Base-by-base conservation (phyloP, 2,329 filamentous ascomycete genomes). In the Monosporascus sp. region DNA sequence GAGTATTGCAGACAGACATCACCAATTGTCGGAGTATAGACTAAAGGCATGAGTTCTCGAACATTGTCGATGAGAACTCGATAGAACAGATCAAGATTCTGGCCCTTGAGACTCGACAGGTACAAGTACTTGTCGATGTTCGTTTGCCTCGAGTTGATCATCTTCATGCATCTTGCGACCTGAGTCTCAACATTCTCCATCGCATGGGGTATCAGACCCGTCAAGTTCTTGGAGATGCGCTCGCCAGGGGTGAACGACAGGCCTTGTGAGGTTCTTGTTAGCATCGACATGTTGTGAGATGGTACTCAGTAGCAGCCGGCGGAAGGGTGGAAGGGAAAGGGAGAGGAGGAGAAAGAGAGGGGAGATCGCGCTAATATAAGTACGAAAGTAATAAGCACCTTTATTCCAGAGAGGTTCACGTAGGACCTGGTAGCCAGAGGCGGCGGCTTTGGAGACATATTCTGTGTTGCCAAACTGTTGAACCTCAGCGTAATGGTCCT, bases 1-100 rank as follows among this genome's bases (percentile, higher is more conserved):
- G 92, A 96, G 83, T 96, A 99, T 74, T 93, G 88, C 69, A 96
- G 79, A 77, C 94, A 99, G 61, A 96, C 94, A 70, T 97, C 93
- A 65, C 94, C 94, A 65, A 99, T 91, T 66, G 89, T 92, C 46
- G 89, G 89, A 18, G 89, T 94, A 76, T 94, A 94, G 65, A 94
- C 89, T 60, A 93, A 77, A 48, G 89, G 89, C 74, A 90, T 92
- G 61, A 93, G 76, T 65, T 91, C 87, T 74, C 87, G 78, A 56
- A 86, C 75, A 73, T 93, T 86, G 72, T 90, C 83, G 59, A 90
- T 88, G 58, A 93, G 77, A 57, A 93, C 79, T 60, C 89, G 83
- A 77, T 90, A 93, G 78, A 93, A 94, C 54, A 94, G 81, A 70
- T 93, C 86, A 57, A 83, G 80, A 69, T 92, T 93, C 64, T 86